Conservation (phyloP, 352 stramenopile genomes). For the Hyaloperonospora brassicae region DNA sequence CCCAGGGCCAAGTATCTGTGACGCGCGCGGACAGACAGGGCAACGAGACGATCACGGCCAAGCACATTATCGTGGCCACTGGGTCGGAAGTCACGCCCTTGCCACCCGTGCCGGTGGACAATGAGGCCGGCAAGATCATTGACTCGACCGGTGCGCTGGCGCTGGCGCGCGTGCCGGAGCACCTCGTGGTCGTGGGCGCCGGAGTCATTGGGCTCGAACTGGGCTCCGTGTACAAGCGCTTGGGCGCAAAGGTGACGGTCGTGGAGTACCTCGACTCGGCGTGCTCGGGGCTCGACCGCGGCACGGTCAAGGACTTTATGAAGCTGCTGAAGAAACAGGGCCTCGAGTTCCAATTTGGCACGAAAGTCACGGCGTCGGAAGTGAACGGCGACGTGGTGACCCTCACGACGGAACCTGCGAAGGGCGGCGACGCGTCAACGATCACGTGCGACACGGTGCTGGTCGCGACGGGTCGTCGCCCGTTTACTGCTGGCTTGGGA, state of each 20-base stretch:
- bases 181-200: constrained; percentile 94
- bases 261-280: constrained; percentile 97
- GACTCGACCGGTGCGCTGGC: constrained; percentile 96
- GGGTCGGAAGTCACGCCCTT: constrained; percentile 89
- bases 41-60: constrained; percentile 90
- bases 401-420: constrained; percentile 90
- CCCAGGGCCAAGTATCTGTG: constrained; percentile 89
- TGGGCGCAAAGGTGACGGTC: constrained; percentile 93
- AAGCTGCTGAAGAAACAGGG: constrained; percentile 98
- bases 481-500: constrained; percentile 93
- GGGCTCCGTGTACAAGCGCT: constrained; percentile 95
- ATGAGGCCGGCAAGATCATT: constrained; percentile 95
- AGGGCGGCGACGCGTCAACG: constrained; percentile 40
- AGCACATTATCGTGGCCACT: constrained; percentile 95
- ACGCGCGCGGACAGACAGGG: constrained; percentile 84
- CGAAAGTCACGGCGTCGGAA: constrained; percentile 93
- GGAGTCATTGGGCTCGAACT: constrained; percentile 99
- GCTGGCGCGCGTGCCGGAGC: constrained; percentile 90
- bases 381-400: constrained; percentile 90
- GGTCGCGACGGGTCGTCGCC: constrained; percentile 87
- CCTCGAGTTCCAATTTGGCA: constrained; percentile 96
- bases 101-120: constrained; percentile 95
- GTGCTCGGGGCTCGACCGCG: constrained; percentile 89
- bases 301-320: constrained; percentile 95
- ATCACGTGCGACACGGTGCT: constrained; percentile 80